Evolutionary conservation across 1,284 basidiomycete species (phyloP), one percentile per base, ranked within the genome.

Genomic region (Violaceomyces palustris): DNA sequence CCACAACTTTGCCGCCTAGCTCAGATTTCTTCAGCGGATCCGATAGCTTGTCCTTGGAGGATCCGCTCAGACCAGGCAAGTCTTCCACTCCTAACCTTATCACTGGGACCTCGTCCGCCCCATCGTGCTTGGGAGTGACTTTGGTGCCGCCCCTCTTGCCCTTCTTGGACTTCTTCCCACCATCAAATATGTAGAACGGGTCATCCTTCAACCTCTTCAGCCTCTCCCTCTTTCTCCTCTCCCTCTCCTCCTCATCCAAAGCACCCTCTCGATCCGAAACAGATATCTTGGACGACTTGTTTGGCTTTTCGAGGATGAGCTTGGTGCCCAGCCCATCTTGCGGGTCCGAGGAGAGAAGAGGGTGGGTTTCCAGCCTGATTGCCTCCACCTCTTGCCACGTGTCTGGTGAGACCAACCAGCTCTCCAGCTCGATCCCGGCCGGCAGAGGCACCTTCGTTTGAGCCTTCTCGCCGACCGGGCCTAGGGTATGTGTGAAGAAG

Each of bases 371-470:
- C 30, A 34, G 19, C 24, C 11, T 7, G 18, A 25, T 32, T 23
- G 30, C 14, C 14, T 34, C 27, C n/a, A 18, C 27, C 27, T 17
- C 27, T 15, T 17, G 30, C 15, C 25, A 23, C 15, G n/a, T 15
- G n/a, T 39, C 27, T 15, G 42, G 37, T 1, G 84, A 80, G 6
- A 90, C 82, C 49, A 96, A 85, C 81, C 87, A 90, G 0, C 77
- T 74, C 53, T 93, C 86, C 3, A 98, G 79, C 72, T 97, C 83
- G 17, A 98, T 75, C 1, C 84, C 88, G 2, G 87, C 83, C 0
- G 93, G 94, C 3, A 88, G 61, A 1, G 82, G 40, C 0, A 98
- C 85, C 44, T 83, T 83, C 6, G 78, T 80, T 74, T 96, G 92
- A 3, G 91, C 92, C 41, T 79, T 78, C 5, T 78, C 71, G 1